Base-by-base conservation (phyloP, 202 grass and related monocot genomes). In the Hordeum pubiflorum region DNA sequence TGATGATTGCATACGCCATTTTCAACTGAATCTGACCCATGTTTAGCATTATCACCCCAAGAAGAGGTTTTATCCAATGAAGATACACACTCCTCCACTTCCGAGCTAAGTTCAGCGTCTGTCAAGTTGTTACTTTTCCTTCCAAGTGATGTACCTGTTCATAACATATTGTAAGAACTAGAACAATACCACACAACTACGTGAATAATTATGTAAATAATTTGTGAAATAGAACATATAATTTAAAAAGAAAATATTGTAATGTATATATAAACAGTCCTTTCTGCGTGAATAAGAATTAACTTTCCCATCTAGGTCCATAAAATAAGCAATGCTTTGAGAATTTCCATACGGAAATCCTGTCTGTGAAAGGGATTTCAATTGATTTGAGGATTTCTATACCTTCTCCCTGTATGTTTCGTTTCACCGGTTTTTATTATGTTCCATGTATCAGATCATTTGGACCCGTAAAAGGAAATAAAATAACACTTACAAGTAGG, bases 101-200 rank as follows among this genome's bases (percentile, higher is more conserved):
- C 43, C 11, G 11, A 64, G 15, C 48, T 41, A 62, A 58, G 64
- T 69, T 83, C 80, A 87, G 21, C 75, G 9, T 78, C 71, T 39
- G 64, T 43, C 7, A 83, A 69, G 23, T 78, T 63, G 78, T 34
- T 76, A 63, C 18, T 74, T 79, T 63, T 86, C 26, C 17, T 76
- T 84, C 54, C 83, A 74, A 70, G 69, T 52, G 63, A 56, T 80
- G 57, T 70, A 87, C 41, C 92, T 91, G 84, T 43, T 69, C 39
- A 86, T 46, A 89, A 62, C 59, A 89, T 85, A 85, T 61, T 84
- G 60, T 84, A 75, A 88, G 60, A 91, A 89, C 77, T 60, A 43
- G 5, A 80, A 57, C n/a, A 12, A 40, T 54, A 36, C 13, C 13
- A 63, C 36, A 52, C 21, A 80, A 54, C 11, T 76, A 38, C 29